These are phyloP conservation scores for Penstemon newberryi DNA, from an alignment of 257 asterid genomes.

Conservation along the genomic window DNA sequence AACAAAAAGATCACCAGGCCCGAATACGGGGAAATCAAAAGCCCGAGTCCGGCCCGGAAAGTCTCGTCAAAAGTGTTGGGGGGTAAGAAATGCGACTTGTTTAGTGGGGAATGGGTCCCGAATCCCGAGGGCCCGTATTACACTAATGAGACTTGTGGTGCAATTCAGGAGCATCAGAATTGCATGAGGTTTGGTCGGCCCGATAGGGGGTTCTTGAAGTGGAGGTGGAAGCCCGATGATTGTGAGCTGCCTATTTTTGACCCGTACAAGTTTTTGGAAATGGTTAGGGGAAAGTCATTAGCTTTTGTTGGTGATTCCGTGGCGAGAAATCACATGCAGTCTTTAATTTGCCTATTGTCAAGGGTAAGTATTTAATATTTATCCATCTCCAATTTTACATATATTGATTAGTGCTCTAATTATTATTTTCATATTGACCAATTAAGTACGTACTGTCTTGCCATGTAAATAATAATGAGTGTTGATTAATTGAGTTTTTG, in stretches of 20 bases:
- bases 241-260: conserved; percentile 73
- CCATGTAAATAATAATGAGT: no score
- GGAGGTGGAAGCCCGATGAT: conserved; percentile 83
- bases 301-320: conserved; percentile 90
- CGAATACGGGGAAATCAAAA: conserved; percentile 13
- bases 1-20: not conserved
- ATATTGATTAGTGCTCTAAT: no score
- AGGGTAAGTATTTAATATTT: conserved; percentile 37
- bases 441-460: no score
- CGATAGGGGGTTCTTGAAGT: conserved; percentile 59
- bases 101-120: conserved; percentile 67
- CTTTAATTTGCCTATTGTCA: conserved; percentile 74
- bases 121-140: conserved; percentile 68
- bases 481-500: no score
- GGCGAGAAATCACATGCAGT: conserved; percentile 86
- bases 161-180: conserved; percentile 82
- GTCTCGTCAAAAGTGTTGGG: not conserved
- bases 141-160: conserved; percentile 59
- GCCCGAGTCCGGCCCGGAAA: conserved; percentile 20
- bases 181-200: conserved; percentile 81
- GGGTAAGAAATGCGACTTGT: conserved; percentile 46
- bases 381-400: not conserved
- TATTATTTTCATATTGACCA: no score
- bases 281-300: conserved; percentile 68
- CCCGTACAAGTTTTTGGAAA: conserved; percentile 50